These are phyloP conservation scores for Bruguiera parviflora DNA, from an alignment of 345 rosid genomes.

Conservation along the genomic window DNA sequence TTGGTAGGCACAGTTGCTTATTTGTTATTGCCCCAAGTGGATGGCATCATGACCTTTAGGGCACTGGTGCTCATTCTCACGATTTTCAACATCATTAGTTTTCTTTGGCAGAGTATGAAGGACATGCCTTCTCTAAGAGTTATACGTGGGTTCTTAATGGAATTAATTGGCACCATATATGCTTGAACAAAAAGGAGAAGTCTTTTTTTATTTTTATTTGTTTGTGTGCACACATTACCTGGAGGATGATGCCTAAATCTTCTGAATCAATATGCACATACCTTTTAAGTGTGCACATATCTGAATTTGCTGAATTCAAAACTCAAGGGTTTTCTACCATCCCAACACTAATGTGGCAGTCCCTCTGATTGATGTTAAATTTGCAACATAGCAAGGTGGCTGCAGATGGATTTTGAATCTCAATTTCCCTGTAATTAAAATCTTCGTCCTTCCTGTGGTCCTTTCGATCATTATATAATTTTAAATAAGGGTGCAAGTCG, in stretches of 20 bases:
- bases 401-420: conserved; percentile 11
- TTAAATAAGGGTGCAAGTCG: not conserved
- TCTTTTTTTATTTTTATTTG: too few species aligned
- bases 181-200: not conserved
- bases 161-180: not conserved
- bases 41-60: not conserved
- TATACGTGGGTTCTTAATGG: not conserved
- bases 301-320: conserved; percentile 2
- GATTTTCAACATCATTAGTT: not conserved
- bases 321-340: conserved; percentile 6
- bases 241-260: not conserved
- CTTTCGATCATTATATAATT: not conserved
- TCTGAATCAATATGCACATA: not conserved
- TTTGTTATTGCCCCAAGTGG: too few species aligned
- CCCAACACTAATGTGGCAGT: conserved; percentile 9
- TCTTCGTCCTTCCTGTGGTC: not conserved
- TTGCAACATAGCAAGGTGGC: conserved; percentile 9
- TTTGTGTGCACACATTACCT: not conserved
- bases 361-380: conserved; percentile 7
- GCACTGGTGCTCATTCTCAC: not conserved
- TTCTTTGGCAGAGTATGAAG: not conserved
- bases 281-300: not conserved
- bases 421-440: conserved; percentile 14
- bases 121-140: not conserved
- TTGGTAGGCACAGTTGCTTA: not conserved